Evolutionary conservation across 768 basidiomycete genomes (phyloP), one percentile per base, ranked within the genome.

Genomic region (Psilocybe azurescens): DNA sequence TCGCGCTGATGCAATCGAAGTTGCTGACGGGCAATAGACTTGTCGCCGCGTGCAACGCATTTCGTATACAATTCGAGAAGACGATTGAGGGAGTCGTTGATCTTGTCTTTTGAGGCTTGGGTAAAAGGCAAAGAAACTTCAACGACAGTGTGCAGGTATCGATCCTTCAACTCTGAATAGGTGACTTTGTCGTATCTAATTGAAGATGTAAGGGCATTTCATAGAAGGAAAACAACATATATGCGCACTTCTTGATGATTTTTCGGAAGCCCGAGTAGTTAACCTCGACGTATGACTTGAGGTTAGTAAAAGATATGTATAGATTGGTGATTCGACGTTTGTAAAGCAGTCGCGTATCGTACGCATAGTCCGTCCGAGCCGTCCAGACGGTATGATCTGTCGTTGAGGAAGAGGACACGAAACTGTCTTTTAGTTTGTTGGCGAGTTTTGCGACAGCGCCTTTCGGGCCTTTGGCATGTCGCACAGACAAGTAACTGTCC

Each of bases 221-320:
- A 14, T 14, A 16, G 20, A 36, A 46, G 4, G 13, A 46, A 13
- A 33, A 28, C n/a, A 46, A 52, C 32, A 49, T 29, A 30, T 28
- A 59, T 38, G 50, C 87, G 60, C 72, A 95, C 91, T 98, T 98
- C 78, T 98, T 98, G 71, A 96, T 73, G 39, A 97, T 95, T 81
- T 98, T 98, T 67, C 94, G 86, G 77, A 98, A 94, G 1, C 95
- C 97, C 0, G 94, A 91, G 72, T 93, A 85, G 73, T 99, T 99
- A 60, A 97, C 78, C 69, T 98, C 94, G 59, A 94, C 87, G 65
- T 94, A 99, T 5, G 94, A 91, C 72, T 83, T 86, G 59, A 99
- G 82, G 30, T 89, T 87, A 13, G 88, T 89, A 50, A 89, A 82
- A 5, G 87, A 81, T 48, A 95, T 86, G 73, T 92, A 97, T 10